Evolutionary conservation across 148 eudicot genomes (phyloP).

Genomic region (Camellia lanceoleosa): DNA sequence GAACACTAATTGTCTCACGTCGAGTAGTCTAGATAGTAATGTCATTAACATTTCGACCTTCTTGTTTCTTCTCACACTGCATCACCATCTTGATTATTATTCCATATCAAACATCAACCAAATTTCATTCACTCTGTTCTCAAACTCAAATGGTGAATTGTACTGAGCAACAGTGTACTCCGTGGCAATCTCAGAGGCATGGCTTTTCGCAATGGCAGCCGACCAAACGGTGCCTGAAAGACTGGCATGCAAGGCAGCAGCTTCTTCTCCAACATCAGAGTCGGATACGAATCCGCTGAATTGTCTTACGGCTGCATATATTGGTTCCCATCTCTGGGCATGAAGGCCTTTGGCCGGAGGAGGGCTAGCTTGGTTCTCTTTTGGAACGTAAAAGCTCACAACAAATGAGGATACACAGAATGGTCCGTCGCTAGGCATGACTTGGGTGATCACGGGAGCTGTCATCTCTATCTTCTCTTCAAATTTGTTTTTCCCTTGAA

Average conservation of each 20-base stretch:
- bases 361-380: constrained; percentile 64
- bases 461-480: constrained; percentile 75
- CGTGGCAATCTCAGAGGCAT: constrained; percentile 26
- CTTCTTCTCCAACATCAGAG: constrained; percentile 53
- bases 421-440: constrained; percentile 81
- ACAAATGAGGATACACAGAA: constrained; percentile 68
- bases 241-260: constrained; percentile 55
- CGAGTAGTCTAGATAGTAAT: not conserved
- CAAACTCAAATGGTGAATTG: constrained; percentile 85
- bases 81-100: not conserved
- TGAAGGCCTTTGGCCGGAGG: constrained; percentile 69
- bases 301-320: constrained; percentile 67
- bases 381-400: constrained; percentile 79
- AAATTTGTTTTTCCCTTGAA: constrained; percentile 66
- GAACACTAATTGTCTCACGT: too few relatives aligned
- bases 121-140: constrained; percentile 78
- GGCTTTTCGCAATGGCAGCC: constrained; percentile 46
- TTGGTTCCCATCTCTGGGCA: constrained; percentile 58
- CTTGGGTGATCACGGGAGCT: constrained; percentile 73
- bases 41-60: not conserved
- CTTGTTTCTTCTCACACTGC: not conserved
- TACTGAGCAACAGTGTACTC: constrained; percentile 75
- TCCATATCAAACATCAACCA: constrained; percentile 63
- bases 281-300: constrained; percentile 66
- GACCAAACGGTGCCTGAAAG: constrained; percentile 66